A percentile compares a stretch with the other conserved stretches of the same genome.
phyloP scores from a whole-genome alignment of 1,284 basidiomycete genomes.

The Flammula alnicola region DNA sequence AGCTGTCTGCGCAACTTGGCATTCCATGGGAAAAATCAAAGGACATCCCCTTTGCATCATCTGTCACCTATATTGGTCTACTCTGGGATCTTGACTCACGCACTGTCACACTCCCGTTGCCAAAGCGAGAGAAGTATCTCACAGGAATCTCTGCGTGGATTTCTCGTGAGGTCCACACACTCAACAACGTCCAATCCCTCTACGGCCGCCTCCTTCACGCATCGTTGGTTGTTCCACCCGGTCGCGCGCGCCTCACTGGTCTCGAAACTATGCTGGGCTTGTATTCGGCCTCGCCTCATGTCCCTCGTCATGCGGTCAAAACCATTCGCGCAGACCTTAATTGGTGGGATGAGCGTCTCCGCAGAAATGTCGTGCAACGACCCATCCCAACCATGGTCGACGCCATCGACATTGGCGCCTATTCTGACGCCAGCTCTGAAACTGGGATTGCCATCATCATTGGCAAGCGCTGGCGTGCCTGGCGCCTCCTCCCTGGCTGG shows the following conservation, averaged over 20 bases:
- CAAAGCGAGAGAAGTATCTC: conserved; percentile 34
- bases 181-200: conserved; percentile 30
- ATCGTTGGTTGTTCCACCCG: conserved; percentile 28
- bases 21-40: conserved; percentile 37
- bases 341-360: too few species aligned
- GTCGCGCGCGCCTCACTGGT: conserved; percentile 34
- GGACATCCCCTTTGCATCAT: conserved; percentile 28
- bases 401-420: conserved; percentile 35
- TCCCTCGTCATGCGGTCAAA: too few species aligned
- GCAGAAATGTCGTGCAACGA: too few species aligned
- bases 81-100: conserved; percentile 32
- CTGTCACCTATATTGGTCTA: conserved; percentile 35
- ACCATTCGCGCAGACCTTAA: too few species aligned
- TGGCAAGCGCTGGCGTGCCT: conserved; percentile 4
- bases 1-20: conserved; percentile 28
- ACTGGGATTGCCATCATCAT: conserved; percentile 44
- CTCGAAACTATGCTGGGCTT: too few species aligned
- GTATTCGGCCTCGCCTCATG: too few species aligned
- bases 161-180: conserved; percentile 14
- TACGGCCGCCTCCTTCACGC: conserved; percentile 39
- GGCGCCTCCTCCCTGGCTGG: conserved; percentile 13
- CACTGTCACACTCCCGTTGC: conserved; percentile 24
- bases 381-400: conserved; percentile 38
- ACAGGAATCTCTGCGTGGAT: conserved; percentile 28
- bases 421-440: conserved; percentile 51